Evolutionary conservation across 352 stramenopile species (phyloP).

Genomic region (Phytophthora multivora): DNA sequence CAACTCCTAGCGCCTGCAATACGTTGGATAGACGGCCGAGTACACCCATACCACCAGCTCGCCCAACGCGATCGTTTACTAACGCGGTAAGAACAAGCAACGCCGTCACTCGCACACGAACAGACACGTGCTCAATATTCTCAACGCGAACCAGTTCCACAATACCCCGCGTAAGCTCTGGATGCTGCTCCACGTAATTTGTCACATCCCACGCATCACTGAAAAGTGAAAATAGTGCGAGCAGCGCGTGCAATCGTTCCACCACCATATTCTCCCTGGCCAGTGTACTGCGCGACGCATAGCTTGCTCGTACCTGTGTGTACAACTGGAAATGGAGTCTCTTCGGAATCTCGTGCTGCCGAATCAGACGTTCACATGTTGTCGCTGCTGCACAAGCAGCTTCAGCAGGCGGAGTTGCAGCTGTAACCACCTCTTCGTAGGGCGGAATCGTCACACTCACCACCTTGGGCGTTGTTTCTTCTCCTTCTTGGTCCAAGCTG

Average conservation of each 20-base stretch:
- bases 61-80: slow-evolving; percentile 75
- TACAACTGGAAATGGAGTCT: slow-evolving; percentile 79
- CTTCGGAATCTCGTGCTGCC: slow-evolving; percentile 51
- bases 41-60: slow-evolving; percentile 65
- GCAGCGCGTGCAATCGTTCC: slow-evolving; percentile 69
- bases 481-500: slow-evolving; percentile 31
- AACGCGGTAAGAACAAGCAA: slow-evolving; percentile 80
- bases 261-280: slow-evolving; percentile 60
- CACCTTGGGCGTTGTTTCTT: slow-evolving; percentile 28
- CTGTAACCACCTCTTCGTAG: slow-evolving; percentile 32
- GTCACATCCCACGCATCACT: slow-evolving; percentile 77
- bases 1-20: slow-evolving; percentile 73
- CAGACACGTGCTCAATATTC: slow-evolving; percentile 56
- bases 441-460: slow-evolving; percentile 49
- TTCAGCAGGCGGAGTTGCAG: slow-evolving; percentile 23
- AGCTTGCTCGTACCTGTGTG: slow-evolving; percentile 61
- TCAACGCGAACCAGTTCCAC: slow-evolving; percentile 83
- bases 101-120: slow-evolving; percentile 61
- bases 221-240: slow-evolving; percentile 80
- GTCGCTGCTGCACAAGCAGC: slow-evolving; percentile 43
- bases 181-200: slow-evolving; percentile 79
- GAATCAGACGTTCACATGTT: slow-evolving; percentile 62
- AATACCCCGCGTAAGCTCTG: slow-evolving; percentile 71
- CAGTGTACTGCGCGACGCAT: slow-evolving; percentile 35
- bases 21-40: slow-evolving; percentile 84